A percentile compares a stretch with the other conserved stretches of the same genome.
Conservation (phyloP, 140 eudicot genomes). For the Senecio squalidus region DNA sequence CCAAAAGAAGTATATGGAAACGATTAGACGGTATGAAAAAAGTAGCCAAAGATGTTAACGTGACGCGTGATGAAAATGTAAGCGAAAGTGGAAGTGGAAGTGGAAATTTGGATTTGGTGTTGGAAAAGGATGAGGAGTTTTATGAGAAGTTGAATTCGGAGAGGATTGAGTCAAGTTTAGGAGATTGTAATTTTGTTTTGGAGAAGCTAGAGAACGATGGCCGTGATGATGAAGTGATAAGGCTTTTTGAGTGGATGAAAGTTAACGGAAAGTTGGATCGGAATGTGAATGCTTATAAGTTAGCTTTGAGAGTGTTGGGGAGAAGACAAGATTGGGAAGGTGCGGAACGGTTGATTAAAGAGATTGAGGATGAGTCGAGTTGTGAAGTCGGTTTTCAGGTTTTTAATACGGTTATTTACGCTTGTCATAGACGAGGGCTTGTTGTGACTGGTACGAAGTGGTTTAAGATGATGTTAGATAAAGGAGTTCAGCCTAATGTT, state of each 20-base stretch:
- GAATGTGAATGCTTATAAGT: conserved; percentile 62
- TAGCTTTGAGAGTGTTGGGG: conserved; percentile 72
- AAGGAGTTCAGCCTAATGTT: conserved; percentile 59
- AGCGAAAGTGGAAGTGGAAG: conserved; percentile 5
- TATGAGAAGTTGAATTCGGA: conserved; percentile 24
- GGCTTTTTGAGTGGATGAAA: conserved; percentile 73
- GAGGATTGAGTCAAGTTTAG: conserved; percentile 35
- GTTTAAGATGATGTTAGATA: conserved; percentile 75
- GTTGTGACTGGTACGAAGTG: conserved; percentile 55
- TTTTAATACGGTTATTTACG: conserved; percentile 71
- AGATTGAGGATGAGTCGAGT: conserved; percentile 47
- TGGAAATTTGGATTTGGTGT: neutral
- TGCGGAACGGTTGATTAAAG: conserved; percentile 55
- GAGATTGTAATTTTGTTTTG: conserved; percentile 52
- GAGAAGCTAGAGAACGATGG: conserved; percentile 41
- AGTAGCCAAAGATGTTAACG: conserved; percentile 15
- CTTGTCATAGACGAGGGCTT: conserved; percentile 66
- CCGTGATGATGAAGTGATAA: conserved; percentile 48
- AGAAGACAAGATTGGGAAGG: conserved; percentile 79
- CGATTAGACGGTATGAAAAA: conserved; percentile 38
- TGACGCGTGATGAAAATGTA: conserved; percentile 5
- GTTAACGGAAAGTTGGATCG: conserved; percentile 55
- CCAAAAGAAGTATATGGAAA: conserved; percentile 55
- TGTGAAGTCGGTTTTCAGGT: conserved; percentile 61
- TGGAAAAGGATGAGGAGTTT: conserved; percentile 13